A percentile compares a stretch with the other conserved stretches of the same genome.
phyloP scores from a whole-genome alignment of 129 eudicot species.

The Apium graveolens region DNA sequence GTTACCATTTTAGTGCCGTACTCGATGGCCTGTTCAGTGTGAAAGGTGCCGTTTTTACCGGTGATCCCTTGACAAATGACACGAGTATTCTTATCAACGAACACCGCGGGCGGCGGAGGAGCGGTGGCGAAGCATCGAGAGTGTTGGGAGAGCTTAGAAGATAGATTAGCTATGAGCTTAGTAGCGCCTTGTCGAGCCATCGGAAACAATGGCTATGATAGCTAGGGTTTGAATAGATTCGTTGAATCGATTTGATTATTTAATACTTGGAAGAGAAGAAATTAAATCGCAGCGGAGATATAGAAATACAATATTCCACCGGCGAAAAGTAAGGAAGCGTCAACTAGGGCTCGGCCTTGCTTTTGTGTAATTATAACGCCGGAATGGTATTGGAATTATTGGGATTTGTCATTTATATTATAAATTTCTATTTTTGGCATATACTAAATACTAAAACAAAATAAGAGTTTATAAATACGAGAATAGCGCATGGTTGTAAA shows the following conservation, averaged over 20 bases:
- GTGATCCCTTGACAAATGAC: neutral
- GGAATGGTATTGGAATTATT: no score
- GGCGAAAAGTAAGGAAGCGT: no score
- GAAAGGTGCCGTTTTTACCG: slow-evolving; percentile 57
- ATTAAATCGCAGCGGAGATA: no score
- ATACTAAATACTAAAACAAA: no score
- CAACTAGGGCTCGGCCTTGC: no score
- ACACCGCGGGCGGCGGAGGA: slow-evolving; percentile 90
- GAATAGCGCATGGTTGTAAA: no score
- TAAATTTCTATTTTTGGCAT: no score
- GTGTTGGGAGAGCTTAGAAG: slow-evolving; percentile 38
- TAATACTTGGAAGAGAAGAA: no score
- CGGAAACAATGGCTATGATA: neutral
- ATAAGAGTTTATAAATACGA: no score
- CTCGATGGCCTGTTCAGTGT: slow-evolving; percentile 94
- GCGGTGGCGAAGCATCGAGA: slow-evolving; percentile 67
- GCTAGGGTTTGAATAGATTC: neutral
- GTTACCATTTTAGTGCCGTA: slow-evolving; percentile 93
- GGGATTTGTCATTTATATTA: no score
- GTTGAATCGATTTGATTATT: neutral
- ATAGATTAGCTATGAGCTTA: slow-evolving; percentile 40
- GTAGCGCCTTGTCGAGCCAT: slow-evolving; percentile 76
- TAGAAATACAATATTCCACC: no score
- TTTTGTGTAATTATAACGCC: no score
- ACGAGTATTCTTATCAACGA: slow-evolving; percentile 86